Evolutionary conservation across 768 basidiomycete genomes (phyloP), one percentile per base, ranked within the genome.

Genomic region (Psilocybe subaeruginosa): DNA sequence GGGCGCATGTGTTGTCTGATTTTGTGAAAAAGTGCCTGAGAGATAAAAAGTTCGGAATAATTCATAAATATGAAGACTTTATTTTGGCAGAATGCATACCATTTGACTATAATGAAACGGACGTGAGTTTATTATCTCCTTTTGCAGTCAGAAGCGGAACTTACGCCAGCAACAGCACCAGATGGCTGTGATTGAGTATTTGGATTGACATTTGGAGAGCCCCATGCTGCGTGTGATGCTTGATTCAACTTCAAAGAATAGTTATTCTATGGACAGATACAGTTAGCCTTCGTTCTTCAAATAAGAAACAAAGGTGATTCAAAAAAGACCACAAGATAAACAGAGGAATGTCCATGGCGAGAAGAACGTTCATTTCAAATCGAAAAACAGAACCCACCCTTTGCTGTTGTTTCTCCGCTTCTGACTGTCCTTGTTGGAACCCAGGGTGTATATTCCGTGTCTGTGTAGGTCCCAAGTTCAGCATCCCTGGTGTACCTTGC

Each of bases 211-310:
- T 78, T 84, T 5, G 88, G 77, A 17, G 84, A 85, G 60, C 80
- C 85, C 89, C 88, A 90, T 49, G 88, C 87, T 6, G 84, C 84
- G 61, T 85, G 84, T 0, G 81, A 80, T 50, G 80, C 80, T 68
- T 84, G 85, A 65, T 84, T 88, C 62, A 88, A 79, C 74, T 91
- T 90, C 69, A 86, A 73, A 50, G 84, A 75, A 69, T 83, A 86
- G 70, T 85, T 83, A 71, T 79, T 84, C 85, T 87, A 68, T 57
- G 63, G 66, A 60, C 56, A 48, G 60, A 35, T 59, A 63, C 56
- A 64, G 61, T 65, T 48, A 65, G 56, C 55, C 55, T 58, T 56
- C 29, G 37, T 66, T 54, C 55, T 54, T 50, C 51, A 56, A 47
- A 60, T 49, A 39, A 51, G 39, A 55, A 61, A 53, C 63, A 39